Evolutionary conservation across 2,329 filamentous ascomycete genomes (phyloP), one percentile per base, ranked within the genome.

Genomic region (Fusarium sp.): DNA sequence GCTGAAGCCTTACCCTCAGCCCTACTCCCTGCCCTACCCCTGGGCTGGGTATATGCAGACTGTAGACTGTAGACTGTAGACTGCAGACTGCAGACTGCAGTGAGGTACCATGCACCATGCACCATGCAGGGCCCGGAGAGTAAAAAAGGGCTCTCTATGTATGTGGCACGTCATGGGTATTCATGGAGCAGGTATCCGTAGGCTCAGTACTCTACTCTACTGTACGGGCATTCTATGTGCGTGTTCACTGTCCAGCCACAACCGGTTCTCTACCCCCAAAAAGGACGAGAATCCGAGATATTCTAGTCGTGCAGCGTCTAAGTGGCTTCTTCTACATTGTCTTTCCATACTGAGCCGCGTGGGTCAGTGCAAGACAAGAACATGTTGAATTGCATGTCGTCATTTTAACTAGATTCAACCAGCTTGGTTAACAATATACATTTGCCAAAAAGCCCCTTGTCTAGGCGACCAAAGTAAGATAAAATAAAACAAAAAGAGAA

Each of bases 1-100:
- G 46, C 71, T 48, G 56, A 54, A 73, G 69, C 69, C 67, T 73
- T 62, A 51, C 53, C 61, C 43, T 73, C 71, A 73, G 71, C 71
- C 71, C 71, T 73, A 73, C 70, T 62, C 61, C 44, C 26, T 62
- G 60, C 56, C 40, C 15, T 52, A 52, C 53, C 58, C 51, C 58
- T 62, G 58, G 41, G 40, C 40, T 46, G 33, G 61, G 64, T 71
- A 71, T 71, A 71, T 72, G 67, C 28, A 30, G 28, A 30, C 28
- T 30, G 28, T 10, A 30, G 28, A 30, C 26, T 28, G 26, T 9
- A 28, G 26, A 28, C 8, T 69, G 71, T 66, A 72, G 63, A 30
- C 28, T 30, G 28, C 5, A 30, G 28, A 30, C 26, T 28, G 26
- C 26, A 28, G 26, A 28, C 8, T 69, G 71, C 68, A 72, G 63